phyloP scores from a whole-genome alignment of 495 filamentous ascomycete genomes.

The Penicillium ochrochloron region DNA sequence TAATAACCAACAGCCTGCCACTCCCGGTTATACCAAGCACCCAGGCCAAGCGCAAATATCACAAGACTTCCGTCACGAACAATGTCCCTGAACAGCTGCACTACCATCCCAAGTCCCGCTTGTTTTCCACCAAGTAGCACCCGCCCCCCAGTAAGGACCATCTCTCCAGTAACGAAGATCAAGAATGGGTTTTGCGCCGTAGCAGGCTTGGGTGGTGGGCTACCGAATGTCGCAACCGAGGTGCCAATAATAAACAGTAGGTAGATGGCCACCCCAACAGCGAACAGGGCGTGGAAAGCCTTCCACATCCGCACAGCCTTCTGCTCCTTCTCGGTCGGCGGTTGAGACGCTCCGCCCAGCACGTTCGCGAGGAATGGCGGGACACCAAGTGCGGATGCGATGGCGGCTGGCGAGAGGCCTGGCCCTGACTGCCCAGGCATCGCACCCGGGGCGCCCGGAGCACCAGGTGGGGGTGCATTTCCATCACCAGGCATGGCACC shows the following conservation, averaged over 20 bases:
- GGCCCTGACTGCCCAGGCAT: constrained; percentile 29
- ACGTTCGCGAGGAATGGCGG: constrained; percentile 54
- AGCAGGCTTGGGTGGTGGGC: constrained; percentile 64
- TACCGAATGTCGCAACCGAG: constrained; percentile 46
- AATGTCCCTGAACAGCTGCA: constrained; percentile 60
- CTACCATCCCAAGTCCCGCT: constrained; percentile 58
- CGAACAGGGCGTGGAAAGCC: constrained; percentile 74
- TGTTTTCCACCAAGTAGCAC: constrained; percentile 57
- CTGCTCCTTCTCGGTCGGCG: constrained; percentile 47
- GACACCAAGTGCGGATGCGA: constrained; percentile 40
- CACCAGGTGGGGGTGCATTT: constrained; percentile 40
- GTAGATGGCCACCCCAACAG: constrained; percentile 72
- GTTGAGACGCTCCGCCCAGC: constrained; percentile 34
- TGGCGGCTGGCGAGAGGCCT: constrained; percentile 40
- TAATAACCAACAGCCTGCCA: constrained; percentile 29
- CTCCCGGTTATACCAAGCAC: constrained; percentile 64
- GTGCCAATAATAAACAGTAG: constrained; percentile 51
- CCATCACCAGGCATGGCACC: constrained; percentile 44
- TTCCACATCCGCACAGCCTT: constrained; percentile 68
- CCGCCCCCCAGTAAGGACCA: constrained; percentile 69
- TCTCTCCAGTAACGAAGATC: constrained; percentile 80
- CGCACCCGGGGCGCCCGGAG: constrained; percentile 25
- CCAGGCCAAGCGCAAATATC: constrained; percentile 77
- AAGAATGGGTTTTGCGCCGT: constrained; percentile 70
- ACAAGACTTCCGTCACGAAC: constrained; percentile 74